Conservation (phyloP, 495 filamentous ascomycete species). For the Daldinia bambusicola region DNA sequence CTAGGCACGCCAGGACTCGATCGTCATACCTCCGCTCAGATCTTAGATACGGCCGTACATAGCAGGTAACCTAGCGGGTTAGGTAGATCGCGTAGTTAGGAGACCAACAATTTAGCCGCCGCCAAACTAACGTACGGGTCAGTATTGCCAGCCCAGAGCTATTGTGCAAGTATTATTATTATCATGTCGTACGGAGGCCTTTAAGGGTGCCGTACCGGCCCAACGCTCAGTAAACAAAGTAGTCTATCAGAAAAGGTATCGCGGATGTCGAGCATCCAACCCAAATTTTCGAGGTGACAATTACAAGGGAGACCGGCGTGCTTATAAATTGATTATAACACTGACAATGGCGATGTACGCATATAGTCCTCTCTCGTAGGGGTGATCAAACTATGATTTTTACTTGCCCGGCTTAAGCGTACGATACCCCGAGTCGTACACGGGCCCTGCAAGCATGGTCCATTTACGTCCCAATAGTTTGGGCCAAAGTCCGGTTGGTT, state of each 20-base stretch:
- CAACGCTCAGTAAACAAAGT: neutral
- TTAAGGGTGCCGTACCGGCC: slow-evolving; percentile 1
- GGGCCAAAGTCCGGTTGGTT: slow-evolving; percentile 42
- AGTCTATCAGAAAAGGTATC: neutral
- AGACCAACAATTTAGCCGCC: slow-evolving; percentile 16
- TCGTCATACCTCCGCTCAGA: slow-evolving; percentile 39
- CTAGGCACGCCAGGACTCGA: slow-evolving; percentile 36
- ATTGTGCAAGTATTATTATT: slow-evolving; percentile 20
- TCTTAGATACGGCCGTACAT: slow-evolving; percentile 44
- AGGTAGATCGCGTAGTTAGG: neutral
- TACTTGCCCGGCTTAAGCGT: slow-evolving; percentile 4
- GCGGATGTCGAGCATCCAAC: neutral
- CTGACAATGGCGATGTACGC: neutral
- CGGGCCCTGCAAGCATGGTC: slow-evolving; percentile 20
- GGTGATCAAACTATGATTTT: slow-evolving; percentile 2
- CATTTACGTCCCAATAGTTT: slow-evolving; percentile 42
- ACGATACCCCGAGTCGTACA: slow-evolving; percentile 24
- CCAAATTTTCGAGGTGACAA: neutral
- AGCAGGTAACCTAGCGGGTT: neutral
- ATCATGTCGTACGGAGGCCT: slow-evolving; percentile 25
- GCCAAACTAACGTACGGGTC: slow-evolving; percentile 24
- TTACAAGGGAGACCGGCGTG: neutral
- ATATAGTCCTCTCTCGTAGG: neutral
- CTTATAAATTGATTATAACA: neutral
- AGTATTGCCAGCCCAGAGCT: slow-evolving; percentile 4